These are phyloP conservation scores for Lachancea sp. DNA, from an alignment of 805 yeast species.

Conservation along the genomic window DNA sequence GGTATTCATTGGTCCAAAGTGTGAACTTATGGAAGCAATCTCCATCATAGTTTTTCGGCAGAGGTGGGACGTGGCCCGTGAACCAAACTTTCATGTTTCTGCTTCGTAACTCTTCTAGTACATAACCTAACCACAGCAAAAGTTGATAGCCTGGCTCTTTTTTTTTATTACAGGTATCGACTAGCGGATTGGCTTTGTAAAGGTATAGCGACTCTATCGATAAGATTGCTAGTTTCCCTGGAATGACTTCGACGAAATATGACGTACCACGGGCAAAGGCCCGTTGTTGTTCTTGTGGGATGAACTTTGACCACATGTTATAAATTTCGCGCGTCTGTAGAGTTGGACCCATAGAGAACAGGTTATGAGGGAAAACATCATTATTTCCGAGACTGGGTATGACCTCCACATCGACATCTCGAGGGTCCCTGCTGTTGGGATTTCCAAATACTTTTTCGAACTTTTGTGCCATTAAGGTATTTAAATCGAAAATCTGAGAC, in stretches of 20 bases:
- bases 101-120: slow-evolving; percentile 62
- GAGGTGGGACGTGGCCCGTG: slow-evolving; percentile 85
- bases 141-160: slow-evolving; percentile 77
- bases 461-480: slow-evolving; percentile 46
- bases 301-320: slow-evolving; percentile 63
- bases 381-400: slow-evolving; percentile 79
- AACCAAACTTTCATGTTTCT: slow-evolving; percentile 82
- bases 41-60: slow-evolving; percentile 66
- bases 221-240: slow-evolving; percentile 67
- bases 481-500: slow-evolving; percentile 60
- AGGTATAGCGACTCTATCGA: slow-evolving; percentile 74
- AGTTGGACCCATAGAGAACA: slow-evolving; percentile 85
- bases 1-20: slow-evolving; percentile 75
- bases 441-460: slow-evolving; percentile 50
- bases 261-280: slow-evolving; percentile 70
- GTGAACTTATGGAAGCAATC: slow-evolving; percentile 70
- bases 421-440: slow-evolving; percentile 38
- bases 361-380: slow-evolving; percentile 84
- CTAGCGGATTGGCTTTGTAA: slow-evolving; percentile 72
- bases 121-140: slow-evolving; percentile 71
- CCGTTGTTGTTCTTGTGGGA: slow-evolving; percentile 74
- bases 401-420: slow-evolving; percentile 42
- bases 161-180: slow-evolving; percentile 66
- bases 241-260: slow-evolving; percentile 71
- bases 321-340: slow-evolving; percentile 72